phyloP scores from a whole-genome alignment of 2,329 filamentous ascomycete species.

The Davidsoniella australis region DNA sequence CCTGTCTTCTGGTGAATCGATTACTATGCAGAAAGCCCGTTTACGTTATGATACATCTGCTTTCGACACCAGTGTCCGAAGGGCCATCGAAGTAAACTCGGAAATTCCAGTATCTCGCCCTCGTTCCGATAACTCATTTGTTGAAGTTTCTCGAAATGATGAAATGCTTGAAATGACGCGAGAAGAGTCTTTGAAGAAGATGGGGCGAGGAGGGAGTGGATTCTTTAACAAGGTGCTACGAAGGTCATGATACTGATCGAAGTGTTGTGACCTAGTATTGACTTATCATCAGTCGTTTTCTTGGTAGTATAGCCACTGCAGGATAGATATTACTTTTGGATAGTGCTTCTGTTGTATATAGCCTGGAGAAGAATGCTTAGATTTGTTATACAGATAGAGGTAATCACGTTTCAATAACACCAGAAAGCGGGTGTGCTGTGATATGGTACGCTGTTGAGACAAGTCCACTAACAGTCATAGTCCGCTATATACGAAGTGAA shows the following conservation, averaged over 20 bases:
- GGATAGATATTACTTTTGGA: no score
- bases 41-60: neutral
- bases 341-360: neutral
- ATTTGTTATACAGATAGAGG: neutral
- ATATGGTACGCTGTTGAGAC: no score
- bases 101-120: neutral
- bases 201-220: neutral
- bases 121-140: neutral
- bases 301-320: no score
- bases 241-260: neutral
- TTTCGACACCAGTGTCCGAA: neutral
- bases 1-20: neutral
- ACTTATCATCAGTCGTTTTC: no score
- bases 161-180: neutral
- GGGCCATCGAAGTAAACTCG: neutral
- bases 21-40: neutral
- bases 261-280: no score
- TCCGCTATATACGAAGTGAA: no score
- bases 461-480: no score
- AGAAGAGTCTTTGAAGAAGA: neutral
- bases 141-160: neutral
- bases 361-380: neutral
- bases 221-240: conserved; percentile 6
- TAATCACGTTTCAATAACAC: no score
- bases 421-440: no score